Base-by-base conservation (phyloP, 164 flowering plant genomes). In the Kalanchoe fedtschenkoi region DNA sequence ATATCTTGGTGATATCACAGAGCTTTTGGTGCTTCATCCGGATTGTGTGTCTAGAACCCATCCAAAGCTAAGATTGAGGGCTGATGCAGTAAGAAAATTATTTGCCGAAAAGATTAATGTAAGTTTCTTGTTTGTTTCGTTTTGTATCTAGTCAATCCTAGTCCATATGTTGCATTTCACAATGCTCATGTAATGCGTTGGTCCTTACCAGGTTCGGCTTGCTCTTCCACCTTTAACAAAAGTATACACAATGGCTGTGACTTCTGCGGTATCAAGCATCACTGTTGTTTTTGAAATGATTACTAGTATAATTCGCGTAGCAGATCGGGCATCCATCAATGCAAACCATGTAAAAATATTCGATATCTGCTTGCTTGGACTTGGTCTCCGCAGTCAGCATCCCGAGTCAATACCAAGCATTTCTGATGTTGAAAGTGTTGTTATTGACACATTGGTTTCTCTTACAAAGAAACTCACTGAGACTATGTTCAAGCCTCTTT, bases 381-480 rank as follows among this genome's bases (percentile, higher is more conserved):
- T 93, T 69, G 98, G 85, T 81, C 80, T 93, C 61, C 97, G 98
- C 14, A 77, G 80, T 55, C 83, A 81, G 63, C 77, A 65, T 47
- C 86, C 83, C 55, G 71, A 54, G 33, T 76, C 96, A 17, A 41
- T 93, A 37, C 66, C 66, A 60, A 71, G 78, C 35, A 69, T 92
- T 38, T 67, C 79, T 72, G 56, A 59, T 34, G 91, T 89, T 2
- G 98, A 92, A 73, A 65, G 73, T 34, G 70, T 73, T 68, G 82
- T 89, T 51, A 75, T 84, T 46, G 68, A 70, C 74, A 79, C 96
- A 30, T 67, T 85, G 68, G 71, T 83, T 68, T 58, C 71, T 32
- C 73, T 92, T 62, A 83, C 96, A 17, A 80, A 82, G 87, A 92
- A 86, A 66, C 87, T 92, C 41, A 88, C 96, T 2, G 97, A 88